Conservation (phyloP, 2,329 filamentous ascomycete genomes). For the Aspergillus persii region DNA sequence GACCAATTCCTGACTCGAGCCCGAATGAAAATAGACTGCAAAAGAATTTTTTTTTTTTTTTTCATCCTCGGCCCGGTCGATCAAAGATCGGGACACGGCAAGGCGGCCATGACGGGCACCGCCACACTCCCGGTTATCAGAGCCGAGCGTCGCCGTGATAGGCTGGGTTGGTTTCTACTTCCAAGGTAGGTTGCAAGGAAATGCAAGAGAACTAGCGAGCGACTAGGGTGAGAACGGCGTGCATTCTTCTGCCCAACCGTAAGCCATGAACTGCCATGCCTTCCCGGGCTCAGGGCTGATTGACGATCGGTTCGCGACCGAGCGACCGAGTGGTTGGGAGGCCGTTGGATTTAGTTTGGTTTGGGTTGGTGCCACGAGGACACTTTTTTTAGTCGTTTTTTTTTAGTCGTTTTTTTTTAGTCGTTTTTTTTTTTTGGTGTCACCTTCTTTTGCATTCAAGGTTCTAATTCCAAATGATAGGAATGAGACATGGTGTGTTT, state of each 20-base stretch:
- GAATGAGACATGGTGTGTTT: not conserved
- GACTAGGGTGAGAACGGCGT: not conserved
- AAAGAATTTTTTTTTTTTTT: not conserved
- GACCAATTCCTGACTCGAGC: not conserved
- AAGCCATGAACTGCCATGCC: not conserved
- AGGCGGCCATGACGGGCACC: not conserved
- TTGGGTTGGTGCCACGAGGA: not conserved
- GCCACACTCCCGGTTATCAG: conserved; percentile 1
- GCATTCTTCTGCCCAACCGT: not conserved
- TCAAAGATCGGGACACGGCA: conserved; percentile 13
- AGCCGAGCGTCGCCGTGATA: not conserved
- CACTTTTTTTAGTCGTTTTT: not conserved
- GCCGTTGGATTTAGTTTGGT: not conserved
- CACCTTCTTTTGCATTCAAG: no score
- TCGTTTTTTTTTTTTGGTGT: not conserved
- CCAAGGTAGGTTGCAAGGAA: not conserved
- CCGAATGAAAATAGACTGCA: not conserved
- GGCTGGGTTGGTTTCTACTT: not conserved
- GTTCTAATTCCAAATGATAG: not conserved
- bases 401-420: not conserved
- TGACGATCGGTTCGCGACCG: not conserved
- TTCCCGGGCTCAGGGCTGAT: not conserved
- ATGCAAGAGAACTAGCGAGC: not conserved
- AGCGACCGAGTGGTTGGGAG: not conserved
- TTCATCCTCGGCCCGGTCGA: conserved; percentile 13